Percentiles rank a stretch among this genome's conserved stretches.
Conservation (phyloP, 2,329 filamentous ascomycete species). For the Aspergillus sp. region DNA sequence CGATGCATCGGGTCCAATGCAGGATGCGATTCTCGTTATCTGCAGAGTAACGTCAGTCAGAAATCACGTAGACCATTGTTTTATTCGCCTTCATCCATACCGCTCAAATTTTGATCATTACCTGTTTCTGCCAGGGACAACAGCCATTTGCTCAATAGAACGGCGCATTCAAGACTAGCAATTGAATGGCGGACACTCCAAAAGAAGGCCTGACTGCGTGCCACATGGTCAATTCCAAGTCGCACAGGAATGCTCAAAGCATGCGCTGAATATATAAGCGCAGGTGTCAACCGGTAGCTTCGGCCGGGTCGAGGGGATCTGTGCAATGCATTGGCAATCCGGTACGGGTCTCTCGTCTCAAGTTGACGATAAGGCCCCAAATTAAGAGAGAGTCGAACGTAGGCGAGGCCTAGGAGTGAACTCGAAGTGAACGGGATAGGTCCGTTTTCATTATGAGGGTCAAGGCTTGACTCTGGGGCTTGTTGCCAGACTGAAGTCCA, state of each 20-base stretch:
- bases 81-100: conserved; percentile 12
- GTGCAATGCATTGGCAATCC: conserved; percentile 62
- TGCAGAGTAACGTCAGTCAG: conserved; percentile 7
- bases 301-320: conserved; percentile 60
- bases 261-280: conserved; percentile 67
- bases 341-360: conserved; percentile 62
- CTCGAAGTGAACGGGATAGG: conserved; percentile 37
- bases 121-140: conserved; percentile 28
- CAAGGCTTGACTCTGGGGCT: conserved; percentile 35
- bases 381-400: conserved; percentile 41
- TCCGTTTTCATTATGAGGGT: conserved; percentile 34
- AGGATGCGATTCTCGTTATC: conserved; percentile 34
- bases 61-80: neutral
- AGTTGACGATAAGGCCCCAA: conserved; percentile 62
- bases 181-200: conserved; percentile 40
- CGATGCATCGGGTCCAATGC: conserved; percentile 32
- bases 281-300: conserved; percentile 60
- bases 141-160: conserved; percentile 50
- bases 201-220: conserved; percentile 37
- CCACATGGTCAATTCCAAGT: conserved; percentile 38
- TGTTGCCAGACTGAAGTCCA: conserved; percentile 39
- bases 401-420: conserved; percentile 31
- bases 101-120: conserved; percentile 27
- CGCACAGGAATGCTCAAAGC: conserved; percentile 59
- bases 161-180: conserved; percentile 36